phyloP scores from a whole-genome alignment of 352 stramenopile genomes.

The Thalassiosira hispida region DNA sequence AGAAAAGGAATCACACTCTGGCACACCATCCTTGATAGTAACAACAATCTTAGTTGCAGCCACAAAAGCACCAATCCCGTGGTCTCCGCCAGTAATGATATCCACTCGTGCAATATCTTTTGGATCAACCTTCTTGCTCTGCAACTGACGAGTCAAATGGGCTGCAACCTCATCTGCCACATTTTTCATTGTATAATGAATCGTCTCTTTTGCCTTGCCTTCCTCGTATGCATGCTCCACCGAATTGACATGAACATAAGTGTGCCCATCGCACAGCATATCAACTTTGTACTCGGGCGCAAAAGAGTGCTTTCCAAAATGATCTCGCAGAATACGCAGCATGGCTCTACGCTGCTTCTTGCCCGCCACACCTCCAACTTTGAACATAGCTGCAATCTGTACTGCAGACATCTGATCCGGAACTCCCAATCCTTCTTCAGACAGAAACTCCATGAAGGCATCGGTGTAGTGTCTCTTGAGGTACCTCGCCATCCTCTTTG shows the following conservation, averaged over 20 bases:
- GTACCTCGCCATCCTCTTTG: conserved; percentile 8
- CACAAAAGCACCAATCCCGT: conserved; percentile 19
- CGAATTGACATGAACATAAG: neutral
- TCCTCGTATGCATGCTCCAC: neutral
- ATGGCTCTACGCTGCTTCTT: neutral
- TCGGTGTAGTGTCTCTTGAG: conserved; percentile 4
- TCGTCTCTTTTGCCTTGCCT: conserved; percentile 7
- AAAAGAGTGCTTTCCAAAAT: conserved; percentile 26
- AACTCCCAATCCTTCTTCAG: neutral
- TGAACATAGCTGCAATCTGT: conserved; percentile 14
- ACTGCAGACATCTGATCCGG: conserved; percentile 1
- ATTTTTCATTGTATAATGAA: conserved; percentile 15
- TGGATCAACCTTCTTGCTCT: neutral
- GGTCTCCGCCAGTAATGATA: conserved; percentile 12
- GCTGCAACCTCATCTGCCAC: conserved; percentile 10
- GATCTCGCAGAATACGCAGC: neutral
- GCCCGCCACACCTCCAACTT: neutral
- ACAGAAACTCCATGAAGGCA: conserved; percentile 1
- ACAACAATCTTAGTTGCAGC: neutral
- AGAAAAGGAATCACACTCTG: neutral
- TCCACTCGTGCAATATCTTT: conserved; percentile 11
- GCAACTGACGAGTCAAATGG: too few species aligned
- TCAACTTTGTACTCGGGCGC: conserved; percentile 19
- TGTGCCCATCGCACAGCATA: conserved; percentile 19
- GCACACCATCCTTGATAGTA: neutral